Conservation (phyloP, 2,329 filamentous ascomycete genomes). For the Karstenula rhodostoma region DNA sequence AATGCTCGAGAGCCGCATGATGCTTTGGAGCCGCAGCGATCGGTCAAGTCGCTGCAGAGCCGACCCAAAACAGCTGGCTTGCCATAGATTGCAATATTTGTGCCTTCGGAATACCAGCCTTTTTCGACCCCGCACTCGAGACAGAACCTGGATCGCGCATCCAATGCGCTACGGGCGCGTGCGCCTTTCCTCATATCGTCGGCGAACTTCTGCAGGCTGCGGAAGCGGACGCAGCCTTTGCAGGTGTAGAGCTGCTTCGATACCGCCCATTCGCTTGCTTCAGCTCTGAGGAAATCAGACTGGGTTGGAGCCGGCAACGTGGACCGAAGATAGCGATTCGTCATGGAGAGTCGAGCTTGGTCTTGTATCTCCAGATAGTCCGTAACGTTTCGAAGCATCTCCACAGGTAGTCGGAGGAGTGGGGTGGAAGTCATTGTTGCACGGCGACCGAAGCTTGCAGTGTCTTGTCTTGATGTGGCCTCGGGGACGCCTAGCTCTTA, state of each 20-base stretch:
- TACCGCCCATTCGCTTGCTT: slow-evolving; percentile 30
- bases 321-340: slow-evolving; percentile 29
- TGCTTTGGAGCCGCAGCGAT: slow-evolving; percentile 21
- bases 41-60: slow-evolving; percentile 29
- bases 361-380: slow-evolving; percentile 33
- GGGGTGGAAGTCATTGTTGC: slow-evolving; percentile 24
- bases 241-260: slow-evolving; percentile 32
- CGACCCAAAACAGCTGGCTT: slow-evolving; percentile 28
- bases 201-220: slow-evolving; percentile 30
- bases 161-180: slow-evolving; percentile 29
- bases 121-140: slow-evolving; percentile 35
- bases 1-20: slow-evolving; percentile 26
- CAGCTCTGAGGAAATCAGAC: slow-evolving; percentile 31
- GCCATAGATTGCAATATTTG: slow-evolving; percentile 30
- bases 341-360: slow-evolving; percentile 24
- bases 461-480: background rate
- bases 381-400: slow-evolving; percentile 34
- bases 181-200: slow-evolving; percentile 43
- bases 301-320: slow-evolving; percentile 30
- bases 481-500: background rate
- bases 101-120: slow-evolving; percentile 30
- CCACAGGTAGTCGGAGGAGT: slow-evolving; percentile 33
- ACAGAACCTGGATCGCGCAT: slow-evolving; percentile 36
- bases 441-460: background rate
- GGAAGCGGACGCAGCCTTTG: slow-evolving; percentile 31